Evolutionary conservation across 2,329 filamentous ascomycete species (phyloP).

Genomic region (Fusarium piperis): DNA sequence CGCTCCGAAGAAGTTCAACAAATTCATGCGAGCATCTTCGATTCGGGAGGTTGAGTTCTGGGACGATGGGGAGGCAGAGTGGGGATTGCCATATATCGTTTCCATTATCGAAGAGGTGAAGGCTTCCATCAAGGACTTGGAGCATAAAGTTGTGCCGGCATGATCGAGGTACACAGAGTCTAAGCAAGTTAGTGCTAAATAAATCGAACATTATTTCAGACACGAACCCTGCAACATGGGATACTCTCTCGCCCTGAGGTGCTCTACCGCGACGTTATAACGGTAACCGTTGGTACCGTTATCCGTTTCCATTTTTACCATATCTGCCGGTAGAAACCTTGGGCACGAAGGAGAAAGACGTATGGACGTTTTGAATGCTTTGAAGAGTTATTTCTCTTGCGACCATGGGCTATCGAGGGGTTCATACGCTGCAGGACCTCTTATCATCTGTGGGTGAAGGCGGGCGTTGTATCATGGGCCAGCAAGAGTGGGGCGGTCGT

Average conservation of each 20-base stretch:
- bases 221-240: slow-evolving; percentile 73
- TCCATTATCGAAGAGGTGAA: slow-evolving; percentile 83
- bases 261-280: slow-evolving; percentile 70
- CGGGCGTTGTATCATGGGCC: slow-evolving; percentile 19
- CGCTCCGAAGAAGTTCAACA: slow-evolving; percentile 82
- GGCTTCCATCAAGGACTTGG: slow-evolving; percentile 81
- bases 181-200: slow-evolving; percentile 48
- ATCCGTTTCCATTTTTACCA: slow-evolving; percentile 5
- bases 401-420: neutral
- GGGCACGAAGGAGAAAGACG: neutral
- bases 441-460: slow-evolving; percentile 27
- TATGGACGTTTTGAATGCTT: neutral
- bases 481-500: slow-evolving; percentile 20
- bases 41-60: slow-evolving; percentile 78
- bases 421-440: slow-evolving; percentile 9
- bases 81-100: slow-evolving; percentile 88
- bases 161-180: slow-evolving; percentile 88
- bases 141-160: slow-evolving; percentile 88
- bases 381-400: neutral
- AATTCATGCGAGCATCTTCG: slow-evolving; percentile 77
- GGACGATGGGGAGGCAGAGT: slow-evolving; percentile 85
- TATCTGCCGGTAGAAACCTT: neutral
- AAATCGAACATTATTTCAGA: neutral
- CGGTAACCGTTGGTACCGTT: slow-evolving; percentile 25
- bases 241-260: slow-evolving; percentile 68